Evolutionary conservation across 805 yeast genomes (phyloP).

Genomic region (Ogataea saltuana): DNA sequence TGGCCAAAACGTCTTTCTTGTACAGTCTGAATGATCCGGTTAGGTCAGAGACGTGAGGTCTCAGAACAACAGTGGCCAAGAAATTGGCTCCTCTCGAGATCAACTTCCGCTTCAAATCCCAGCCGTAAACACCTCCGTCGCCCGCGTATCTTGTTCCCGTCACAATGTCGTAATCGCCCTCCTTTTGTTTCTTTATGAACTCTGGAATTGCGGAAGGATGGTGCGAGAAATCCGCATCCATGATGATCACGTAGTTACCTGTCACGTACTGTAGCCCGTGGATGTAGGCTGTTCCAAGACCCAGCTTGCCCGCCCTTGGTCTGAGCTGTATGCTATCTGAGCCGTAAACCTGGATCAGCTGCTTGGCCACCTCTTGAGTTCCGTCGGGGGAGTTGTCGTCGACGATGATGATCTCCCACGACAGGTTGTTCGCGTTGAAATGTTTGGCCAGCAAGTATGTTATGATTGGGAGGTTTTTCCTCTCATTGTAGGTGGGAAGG

Average conservation of each 20-base stretch:
- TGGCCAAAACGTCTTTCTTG: conserved; percentile 66
- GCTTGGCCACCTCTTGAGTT: conserved; percentile 69
- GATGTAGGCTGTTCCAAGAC: conserved; percentile 78
- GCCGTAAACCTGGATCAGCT: conserved; percentile 59
- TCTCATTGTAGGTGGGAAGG: conserved; percentile 77
- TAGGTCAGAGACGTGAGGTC: conserved; percentile 72
- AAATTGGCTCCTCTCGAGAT: conserved; percentile 81
- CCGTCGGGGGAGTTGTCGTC: conserved; percentile 85
- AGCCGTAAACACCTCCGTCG: conserved; percentile 79
- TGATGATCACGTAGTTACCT: conserved; percentile 74
- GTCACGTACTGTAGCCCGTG: conserved; percentile 72
- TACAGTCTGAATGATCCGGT: conserved; percentile 78
- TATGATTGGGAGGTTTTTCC: conserved; percentile 66
- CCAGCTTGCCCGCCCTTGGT: conserved; percentile 76
- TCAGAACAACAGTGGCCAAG: conserved; percentile 66
- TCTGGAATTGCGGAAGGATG: conserved; percentile 80
- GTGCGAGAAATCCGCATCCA: conserved; percentile 85
- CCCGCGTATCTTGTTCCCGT: conserved; percentile 71
- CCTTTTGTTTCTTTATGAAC: conserved; percentile 65
- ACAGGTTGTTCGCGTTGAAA: conserved; percentile 52
- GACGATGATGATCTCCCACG: conserved; percentile 78
- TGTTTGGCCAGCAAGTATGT: conserved; percentile 69
- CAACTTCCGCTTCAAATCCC: conserved; percentile 79
- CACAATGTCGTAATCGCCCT: conserved; percentile 49
- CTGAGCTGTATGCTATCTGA: conserved; percentile 59